Base-by-base conservation (phyloP, 192 early-diverging fungal species). In the Backusella liffmaniae region DNA sequence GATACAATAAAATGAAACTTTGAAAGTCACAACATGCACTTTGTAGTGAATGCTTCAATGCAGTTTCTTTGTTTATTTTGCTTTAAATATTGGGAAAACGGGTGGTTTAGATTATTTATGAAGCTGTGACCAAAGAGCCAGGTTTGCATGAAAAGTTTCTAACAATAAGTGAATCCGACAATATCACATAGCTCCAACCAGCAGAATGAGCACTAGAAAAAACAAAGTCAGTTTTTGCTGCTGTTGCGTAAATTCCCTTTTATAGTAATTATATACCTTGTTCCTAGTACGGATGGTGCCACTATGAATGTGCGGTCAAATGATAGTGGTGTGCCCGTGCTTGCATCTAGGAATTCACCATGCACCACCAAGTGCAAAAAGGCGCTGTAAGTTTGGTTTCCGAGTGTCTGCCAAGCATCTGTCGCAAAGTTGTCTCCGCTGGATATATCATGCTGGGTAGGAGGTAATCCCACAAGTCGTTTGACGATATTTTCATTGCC, bases 361-460 rank as follows among this genome's bases (percentile, higher is more conserved):
- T 83, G 82, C 0, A 83, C 59, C 41, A 46, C 79, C 34, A 83
- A 30, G 36, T 67, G 67, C 18, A 83, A 51, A 0, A 77, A 36
- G 35, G 42, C 72, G 3, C 82, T 69, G 39, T 78, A 68, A 7
- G 44, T 32, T 35, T 46, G 66, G 4, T 79, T 77, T 10, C 77
- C 74, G 5, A 75, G 73, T 29, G 75, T 84, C 72, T 87, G 84
- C 86, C 86, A 87, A n/a, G 86, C 84, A 70, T 87, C 86, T 2
- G 82, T 76, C n/a, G 77, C 66, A 66, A 84, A 73, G 30, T 82
- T 82, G 49, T 81, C 78, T 26, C 76, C 81, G 5, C 76, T 79
- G 15, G 73, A 41, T n/a, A 85, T 62, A 26, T 84, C 81, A 56
- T 87, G 86, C 18, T 77, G 75, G 2, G 86, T 81, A 15, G 81